Evolutionary conservation across 169 alveolate genomes (phyloP), one percentile per base, ranked within the genome.

Genomic region (Plasmodium berghei): DNA sequence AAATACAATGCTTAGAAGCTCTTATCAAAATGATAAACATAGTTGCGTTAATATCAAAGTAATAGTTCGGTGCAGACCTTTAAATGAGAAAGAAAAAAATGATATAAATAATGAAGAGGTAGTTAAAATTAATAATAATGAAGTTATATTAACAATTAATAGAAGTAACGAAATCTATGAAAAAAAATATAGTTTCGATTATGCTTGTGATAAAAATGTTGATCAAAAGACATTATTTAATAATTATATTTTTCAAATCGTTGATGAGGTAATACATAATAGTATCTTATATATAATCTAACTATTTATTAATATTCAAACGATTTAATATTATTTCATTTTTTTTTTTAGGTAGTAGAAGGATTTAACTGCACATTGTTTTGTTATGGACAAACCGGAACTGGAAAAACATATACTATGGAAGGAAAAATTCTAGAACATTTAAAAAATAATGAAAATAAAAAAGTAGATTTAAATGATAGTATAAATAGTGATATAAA

Each of bases 51-150:
- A 91, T 77, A 92, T 91, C 55, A 91, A 91, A 86, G 98, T 95
- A n/a, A 94, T 93, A 6, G 95, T 96, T 14, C 87, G 98, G 34
- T 96, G 98, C 55, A 75, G 98, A 42, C 98, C 98, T 1, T 72
- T 95, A 77, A 87, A 93, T 18, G 93, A 92, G 14, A 92, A 92
- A 59, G 98, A 96, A 80, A 91, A 83, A 73, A 91, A 88, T 34
- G 89, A 75, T 24, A 55, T 83, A 67, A 67, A 83, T 59, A 83
- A 83, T 42, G 90, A 83, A 61, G 86, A 83, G 52, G 71, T 95
- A 5, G 90, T 83, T n/a, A 54, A 58, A 67, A 83, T 83, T 34
- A 54, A 69, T 18, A 59, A 52, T 59, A 94, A 70, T 94, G 97
- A 45, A 86, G 94, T 56, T 71, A 92, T 75, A 54, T 26, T 80